Conservation (phyloP, 2,329 filamentous ascomycete species). For the Pestalotiopsis sp. region DNA sequence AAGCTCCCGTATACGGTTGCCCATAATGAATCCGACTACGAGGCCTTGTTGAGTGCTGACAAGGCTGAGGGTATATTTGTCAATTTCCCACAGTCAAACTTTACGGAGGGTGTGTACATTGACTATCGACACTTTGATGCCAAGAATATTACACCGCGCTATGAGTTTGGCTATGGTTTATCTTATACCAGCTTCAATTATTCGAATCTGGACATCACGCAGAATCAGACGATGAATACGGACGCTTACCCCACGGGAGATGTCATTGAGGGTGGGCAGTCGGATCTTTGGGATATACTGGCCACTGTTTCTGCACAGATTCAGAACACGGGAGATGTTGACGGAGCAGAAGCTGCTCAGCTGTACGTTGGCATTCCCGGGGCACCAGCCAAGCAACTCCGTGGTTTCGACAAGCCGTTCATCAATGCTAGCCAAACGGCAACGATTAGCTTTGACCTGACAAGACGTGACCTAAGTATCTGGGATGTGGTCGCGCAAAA, state of each 20-base stretch:
- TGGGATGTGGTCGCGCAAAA: slow-evolving; percentile 66
- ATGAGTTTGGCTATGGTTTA: slow-evolving; percentile 60
- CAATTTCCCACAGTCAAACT: slow-evolving; percentile 54
- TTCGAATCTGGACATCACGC: slow-evolving; percentile 41
- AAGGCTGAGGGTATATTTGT: slow-evolving; percentile 53
- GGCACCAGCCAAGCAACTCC: slow-evolving; percentile 59
- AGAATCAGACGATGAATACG: slow-evolving; percentile 28
- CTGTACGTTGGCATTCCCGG: slow-evolving; percentile 50
- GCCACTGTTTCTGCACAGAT: slow-evolving; percentile 41
- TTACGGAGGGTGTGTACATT: slow-evolving; percentile 53
- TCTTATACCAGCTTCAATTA: slow-evolving; percentile 59
- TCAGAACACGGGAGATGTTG: slow-evolving; percentile 43
- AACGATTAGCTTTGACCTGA: slow-evolving; percentile 55
- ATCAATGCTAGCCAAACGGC: slow-evolving; percentile 48
- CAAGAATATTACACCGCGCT: slow-evolving; percentile 50
- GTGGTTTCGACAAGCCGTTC: slow-evolving; percentile 66
- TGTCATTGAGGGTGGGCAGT: slow-evolving; percentile 46
- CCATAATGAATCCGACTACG: slow-evolving; percentile 58
- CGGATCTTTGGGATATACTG: slow-evolving; percentile 51
- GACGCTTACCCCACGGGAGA: slow-evolving; percentile 41
- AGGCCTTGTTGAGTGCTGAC: slow-evolving; percentile 42
- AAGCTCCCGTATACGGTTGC: slow-evolving; percentile 66
- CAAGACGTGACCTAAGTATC: slow-evolving; percentile 65
- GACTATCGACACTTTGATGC: slow-evolving; percentile 61
- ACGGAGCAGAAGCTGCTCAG: slow-evolving; percentile 51